A percentile compares a stretch with the other conserved stretches of the same genome.
Conservation (phyloP, 208 protist genomes). For the Phytomonas sp. region DNA sequence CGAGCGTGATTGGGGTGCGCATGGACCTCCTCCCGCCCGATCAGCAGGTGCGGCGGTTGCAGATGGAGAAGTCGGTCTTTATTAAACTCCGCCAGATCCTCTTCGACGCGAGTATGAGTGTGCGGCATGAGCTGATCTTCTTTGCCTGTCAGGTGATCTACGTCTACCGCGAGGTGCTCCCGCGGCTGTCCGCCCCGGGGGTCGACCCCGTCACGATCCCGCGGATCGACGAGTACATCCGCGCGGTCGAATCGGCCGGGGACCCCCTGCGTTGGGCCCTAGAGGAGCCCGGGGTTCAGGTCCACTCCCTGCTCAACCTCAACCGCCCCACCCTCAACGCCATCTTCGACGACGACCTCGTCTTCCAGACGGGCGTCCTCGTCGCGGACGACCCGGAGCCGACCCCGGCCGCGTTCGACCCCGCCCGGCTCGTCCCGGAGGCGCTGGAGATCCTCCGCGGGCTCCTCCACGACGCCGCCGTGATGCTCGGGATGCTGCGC, state of each 20-base stretch:
- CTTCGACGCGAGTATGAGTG: conserved; percentile 79
- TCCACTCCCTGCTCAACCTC: conserved; percentile 69
- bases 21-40: conserved; percentile 42
- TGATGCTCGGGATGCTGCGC: conserved; percentile 67
- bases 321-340: conserved; percentile 72
- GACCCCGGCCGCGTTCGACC: conserved; percentile 18
- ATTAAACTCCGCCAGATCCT: conserved; percentile 71
- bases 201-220: conserved; percentile 7
- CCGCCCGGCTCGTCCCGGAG: conserved; percentile 14
- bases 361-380: conserved; percentile 52
- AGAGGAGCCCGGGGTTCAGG: conserved; percentile 62
- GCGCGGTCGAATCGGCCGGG: not conserved
- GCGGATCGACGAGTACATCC: not conserved
- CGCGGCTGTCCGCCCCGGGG: conserved; percentile 30
- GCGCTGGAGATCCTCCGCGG: conserved; percentile 34
- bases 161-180: conserved; percentile 38
- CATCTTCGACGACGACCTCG: conserved; percentile 58
- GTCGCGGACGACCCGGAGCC: conserved; percentile 32
- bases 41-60: conserved; percentile 60
- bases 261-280: conserved; percentile 33
- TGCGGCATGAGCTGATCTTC: conserved; percentile 82
- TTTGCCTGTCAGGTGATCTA: conserved; percentile 71
- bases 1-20: conserved; percentile 60
- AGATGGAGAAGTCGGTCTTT: conserved; percentile 82
- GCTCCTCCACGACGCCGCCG: conserved; percentile 73